Percentiles rank a stretch among this genome's conserved stretches.
These are phyloP conservation scores for Ogataea glucozyma DNA, from an alignment of 805 yeast species.

Conservation along the genomic window DNA sequence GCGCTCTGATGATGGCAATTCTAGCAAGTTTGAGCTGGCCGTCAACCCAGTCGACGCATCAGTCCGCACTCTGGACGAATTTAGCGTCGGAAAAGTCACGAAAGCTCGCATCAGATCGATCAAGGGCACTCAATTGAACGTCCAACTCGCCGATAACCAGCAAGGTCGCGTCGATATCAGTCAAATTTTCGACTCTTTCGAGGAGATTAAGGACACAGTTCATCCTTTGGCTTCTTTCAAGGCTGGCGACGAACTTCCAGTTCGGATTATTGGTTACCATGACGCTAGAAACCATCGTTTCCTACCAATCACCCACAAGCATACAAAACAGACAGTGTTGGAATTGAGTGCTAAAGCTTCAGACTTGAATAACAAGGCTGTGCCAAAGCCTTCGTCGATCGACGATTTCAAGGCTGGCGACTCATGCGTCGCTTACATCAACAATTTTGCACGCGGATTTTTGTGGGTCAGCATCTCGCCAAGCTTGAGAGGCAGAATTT, in stretches of 20 bases:
- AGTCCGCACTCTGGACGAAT: constrained; percentile 51
- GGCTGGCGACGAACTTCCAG: constrained; percentile 58
- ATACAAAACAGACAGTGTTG: constrained; percentile 54
- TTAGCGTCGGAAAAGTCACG: constrained; percentile 58
- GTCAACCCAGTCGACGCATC: constrained; percentile 62
- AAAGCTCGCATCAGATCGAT: constrained; percentile 61
- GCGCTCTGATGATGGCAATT: constrained; percentile 34
- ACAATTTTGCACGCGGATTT: constrained; percentile 58
- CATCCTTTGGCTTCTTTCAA: constrained; percentile 62
- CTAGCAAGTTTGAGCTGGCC: constrained; percentile 31
- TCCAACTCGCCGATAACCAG: constrained; percentile 71
- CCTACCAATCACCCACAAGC: constrained; percentile 61
- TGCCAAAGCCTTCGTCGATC: constrained; percentile 36
- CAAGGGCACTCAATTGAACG: constrained; percentile 72
- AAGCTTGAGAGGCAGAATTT: constrained; percentile 61
- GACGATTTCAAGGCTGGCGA: constrained; percentile 51
- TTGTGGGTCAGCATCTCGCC: constrained; percentile 75
- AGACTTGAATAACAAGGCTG: constrained; percentile 29
- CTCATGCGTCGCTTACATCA: constrained; percentile 60
- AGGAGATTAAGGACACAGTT: constrained; percentile 56
- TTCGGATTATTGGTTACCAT: constrained; percentile 73
- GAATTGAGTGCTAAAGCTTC: constrained; percentile 63
- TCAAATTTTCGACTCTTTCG: constrained; percentile 56
- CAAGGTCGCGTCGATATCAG: constrained; percentile 80
- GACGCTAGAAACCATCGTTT: constrained; percentile 69